A percentile compares a stretch with the other conserved stretches of the same genome.
phyloP scores from a whole-genome alignment of 129 eudicot species.

The Helianthus tuberosus region DNA sequence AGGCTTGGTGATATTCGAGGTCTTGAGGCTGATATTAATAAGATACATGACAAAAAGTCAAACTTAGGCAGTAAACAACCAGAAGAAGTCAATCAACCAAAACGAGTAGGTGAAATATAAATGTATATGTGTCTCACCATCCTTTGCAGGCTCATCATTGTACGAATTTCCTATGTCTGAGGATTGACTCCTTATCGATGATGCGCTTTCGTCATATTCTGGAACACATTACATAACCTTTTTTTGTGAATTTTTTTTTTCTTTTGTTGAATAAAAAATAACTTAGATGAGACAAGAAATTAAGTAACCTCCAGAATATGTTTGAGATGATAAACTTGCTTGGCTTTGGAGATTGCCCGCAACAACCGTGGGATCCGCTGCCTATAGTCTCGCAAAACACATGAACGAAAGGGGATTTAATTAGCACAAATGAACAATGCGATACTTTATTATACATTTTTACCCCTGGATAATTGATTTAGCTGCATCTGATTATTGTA shows the following conservation, averaged over 20 bases:
- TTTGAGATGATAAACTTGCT: slow-evolving; percentile 42
- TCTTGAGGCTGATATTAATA: slow-evolving; percentile 45
- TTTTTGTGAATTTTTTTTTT: not conserved
- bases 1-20: slow-evolving; percentile 72
- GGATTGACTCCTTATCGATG: slow-evolving; percentile 55
- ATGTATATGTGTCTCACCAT: slow-evolving; percentile 41
- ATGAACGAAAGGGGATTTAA: slow-evolving; percentile 12
- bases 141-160: slow-evolving; percentile 47
- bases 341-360: slow-evolving; percentile 36
- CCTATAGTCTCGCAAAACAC: slow-evolving; percentile 38
- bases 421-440: not conserved
- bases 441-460: not conserved
- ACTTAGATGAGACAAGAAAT: slow-evolving; percentile 9
- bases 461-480: not conserved
- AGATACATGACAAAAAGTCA: slow-evolving; percentile 1
- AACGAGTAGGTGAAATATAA: not conserved
- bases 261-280: not conserved
- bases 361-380: slow-evolving; percentile 37
- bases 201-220: slow-evolving; percentile 58
- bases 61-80: not conserved
- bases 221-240: slow-evolving; percentile 27
- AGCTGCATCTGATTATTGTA: not conserved
- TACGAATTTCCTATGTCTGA: slow-evolving; percentile 52
- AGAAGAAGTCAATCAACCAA: not conserved
- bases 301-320: slow-evolving; percentile 46